Conservation (phyloP, 345 rosid genomes). For the Jatropha curcas region DNA sequence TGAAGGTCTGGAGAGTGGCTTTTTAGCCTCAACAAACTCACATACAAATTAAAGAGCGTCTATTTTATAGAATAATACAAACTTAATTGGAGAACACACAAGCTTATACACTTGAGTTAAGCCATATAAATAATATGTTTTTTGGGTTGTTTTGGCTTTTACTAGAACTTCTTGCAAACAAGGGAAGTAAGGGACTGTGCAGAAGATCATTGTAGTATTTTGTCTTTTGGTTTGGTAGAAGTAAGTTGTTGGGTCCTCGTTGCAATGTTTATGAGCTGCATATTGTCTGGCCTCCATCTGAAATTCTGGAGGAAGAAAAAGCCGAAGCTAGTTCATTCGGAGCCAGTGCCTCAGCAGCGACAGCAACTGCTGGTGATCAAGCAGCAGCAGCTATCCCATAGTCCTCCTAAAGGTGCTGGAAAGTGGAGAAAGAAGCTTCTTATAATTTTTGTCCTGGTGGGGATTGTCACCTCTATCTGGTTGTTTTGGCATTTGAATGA, state of each 20-base stretch:
- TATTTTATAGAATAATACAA: neutral
- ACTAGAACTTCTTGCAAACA: constrained; percentile 38
- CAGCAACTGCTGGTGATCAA: constrained; percentile 45
- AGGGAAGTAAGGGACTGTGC: constrained; percentile 16
- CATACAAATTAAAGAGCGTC: neutral
- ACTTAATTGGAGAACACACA: neutral
- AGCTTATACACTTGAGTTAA: neutral
- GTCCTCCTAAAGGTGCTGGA: constrained; percentile 55
- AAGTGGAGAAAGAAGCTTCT: constrained; percentile 74
- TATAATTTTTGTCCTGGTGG: constrained; percentile 45
- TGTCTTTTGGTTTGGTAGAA: constrained; percentile 33
- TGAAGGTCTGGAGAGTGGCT: neutral
- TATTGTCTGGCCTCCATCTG: constrained; percentile 28
- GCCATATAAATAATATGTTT: neutral
- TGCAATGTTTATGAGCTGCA: constrained; percentile 42
- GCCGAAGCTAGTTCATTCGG: constrained; percentile 30
- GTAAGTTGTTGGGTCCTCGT: constrained; percentile 54
- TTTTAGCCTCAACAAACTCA: neutral
- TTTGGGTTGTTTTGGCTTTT: constrained; percentile 25
- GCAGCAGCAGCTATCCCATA: constrained; percentile 51
- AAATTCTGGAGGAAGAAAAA: constrained; percentile 33
- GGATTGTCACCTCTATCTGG: constrained; percentile 57
- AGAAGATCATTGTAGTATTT: constrained; percentile 27
- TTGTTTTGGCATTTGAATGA: constrained; percentile 52
- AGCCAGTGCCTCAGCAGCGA: constrained; percentile 27